Evolutionary conservation across 2,329 filamentous ascomycete species (phyloP).

Genomic region (Dichotomopilus funicola): DNA sequence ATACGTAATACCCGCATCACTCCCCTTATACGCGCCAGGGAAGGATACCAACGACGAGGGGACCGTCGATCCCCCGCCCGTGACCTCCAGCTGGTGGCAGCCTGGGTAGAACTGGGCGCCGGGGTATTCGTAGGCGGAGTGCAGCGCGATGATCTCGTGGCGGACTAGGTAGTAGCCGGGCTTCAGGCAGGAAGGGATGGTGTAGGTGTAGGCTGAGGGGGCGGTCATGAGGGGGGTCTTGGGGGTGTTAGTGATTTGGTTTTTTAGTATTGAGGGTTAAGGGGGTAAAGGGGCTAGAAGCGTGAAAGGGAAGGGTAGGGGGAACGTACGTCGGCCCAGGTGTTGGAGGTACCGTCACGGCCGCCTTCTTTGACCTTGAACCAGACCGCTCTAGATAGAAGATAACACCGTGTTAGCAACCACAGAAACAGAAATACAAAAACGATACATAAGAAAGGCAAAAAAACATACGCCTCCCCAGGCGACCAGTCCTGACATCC

Average conservation of each 20-base stretch:
- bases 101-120: conserved; percentile 53
- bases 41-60: conserved; percentile 41
- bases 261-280: background rate
- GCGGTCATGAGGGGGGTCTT: conserved; percentile 37
- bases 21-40: conserved; percentile 46
- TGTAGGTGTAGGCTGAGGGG: conserved; percentile 42
- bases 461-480: conserved; percentile 32
- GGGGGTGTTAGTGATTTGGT: background rate
- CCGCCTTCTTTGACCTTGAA: conserved; percentile 49
- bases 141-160: conserved; percentile 52
- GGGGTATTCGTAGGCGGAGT: conserved; percentile 41
- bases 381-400: conserved; percentile 39
- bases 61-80: conserved; percentile 39
- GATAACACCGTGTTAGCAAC: conserved; percentile 5
- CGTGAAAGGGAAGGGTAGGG: background rate
- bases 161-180: conserved; percentile 52
- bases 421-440: no score
- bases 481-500: conserved; percentile 46
- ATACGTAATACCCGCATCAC: conserved; percentile 46
- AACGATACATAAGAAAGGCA: no score
- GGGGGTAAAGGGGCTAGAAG: background rate
- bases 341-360: conserved; percentile 43
- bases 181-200: conserved; percentile 46
- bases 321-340: conserved; percentile 38
- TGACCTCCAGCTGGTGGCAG: conserved; percentile 51